phyloP scores from a whole-genome alignment of 768 basidiomycete species.

The Dentipellis sp. region DNA sequence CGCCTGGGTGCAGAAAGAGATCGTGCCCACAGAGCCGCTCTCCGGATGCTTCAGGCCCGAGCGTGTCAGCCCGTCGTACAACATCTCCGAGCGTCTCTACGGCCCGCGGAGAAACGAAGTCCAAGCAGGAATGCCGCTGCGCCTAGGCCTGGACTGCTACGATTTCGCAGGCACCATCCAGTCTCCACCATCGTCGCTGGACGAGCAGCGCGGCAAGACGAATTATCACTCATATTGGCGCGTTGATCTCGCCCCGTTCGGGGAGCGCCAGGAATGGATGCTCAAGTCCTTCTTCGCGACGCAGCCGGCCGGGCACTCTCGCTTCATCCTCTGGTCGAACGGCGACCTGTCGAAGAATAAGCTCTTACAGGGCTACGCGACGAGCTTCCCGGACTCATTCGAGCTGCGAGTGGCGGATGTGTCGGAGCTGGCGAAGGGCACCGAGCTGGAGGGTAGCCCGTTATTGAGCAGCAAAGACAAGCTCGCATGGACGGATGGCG shows the following conservation, averaged over 20 bases:
- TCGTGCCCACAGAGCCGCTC: slow-evolving; percentile 50
- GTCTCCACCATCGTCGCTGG: slow-evolving; percentile 1
- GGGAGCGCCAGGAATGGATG: slow-evolving; percentile 79
- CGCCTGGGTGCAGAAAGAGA: slow-evolving; percentile 62
- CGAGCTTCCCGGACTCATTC: slow-evolving; percentile 61
- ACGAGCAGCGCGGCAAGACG: slow-evolving; percentile 23
- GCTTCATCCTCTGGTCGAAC: slow-evolving; percentile 88
- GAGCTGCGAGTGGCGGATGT: slow-evolving; percentile 65
- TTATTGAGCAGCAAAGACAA: slow-evolving; percentile 55
- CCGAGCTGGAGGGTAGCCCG: slow-evolving; percentile 59
- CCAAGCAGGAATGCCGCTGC: slow-evolving; percentile 71
- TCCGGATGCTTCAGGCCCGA: slow-evolving; percentile 64
- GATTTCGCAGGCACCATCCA: slow-evolving; percentile 81
- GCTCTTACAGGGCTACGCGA: slow-evolving; percentile 51
- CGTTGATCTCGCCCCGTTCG: slow-evolving; percentile 76
- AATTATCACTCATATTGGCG: slow-evolving; percentile 95
- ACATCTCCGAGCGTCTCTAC: slow-evolving; percentile 51
- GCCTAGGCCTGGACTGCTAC: slow-evolving; percentile 82
- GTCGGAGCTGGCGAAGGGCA: slow-evolving; percentile 56
- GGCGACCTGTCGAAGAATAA: slow-evolving; percentile 52
- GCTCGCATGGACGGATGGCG: slow-evolving; percentile 93
- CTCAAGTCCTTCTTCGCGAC: slow-evolving; percentile 93
- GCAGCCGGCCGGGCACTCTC: slow-evolving; percentile 55
- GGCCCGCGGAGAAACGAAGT: slow-evolving; percentile 59
- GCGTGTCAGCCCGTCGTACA: slow-evolving; percentile 56